Evolutionary conservation across 148 eudicot species (phyloP).

Genomic region (Vaccinium macrocarpon): DNA sequence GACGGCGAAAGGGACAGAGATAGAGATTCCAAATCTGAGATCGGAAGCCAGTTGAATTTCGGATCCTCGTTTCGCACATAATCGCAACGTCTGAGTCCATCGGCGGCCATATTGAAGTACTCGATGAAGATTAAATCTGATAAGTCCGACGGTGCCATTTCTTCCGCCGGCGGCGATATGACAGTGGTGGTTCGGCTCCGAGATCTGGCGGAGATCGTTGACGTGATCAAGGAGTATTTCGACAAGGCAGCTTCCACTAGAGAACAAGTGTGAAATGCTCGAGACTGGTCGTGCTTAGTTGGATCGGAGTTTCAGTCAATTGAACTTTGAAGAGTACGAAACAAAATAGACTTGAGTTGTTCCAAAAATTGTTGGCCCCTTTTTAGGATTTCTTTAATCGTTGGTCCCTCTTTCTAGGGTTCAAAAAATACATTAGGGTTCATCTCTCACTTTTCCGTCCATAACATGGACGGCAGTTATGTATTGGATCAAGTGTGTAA

Average conservation of each 20-base stretch:
- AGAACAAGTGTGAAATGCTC: constrained; percentile 83
- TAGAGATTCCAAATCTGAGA: constrained; percentile 76
- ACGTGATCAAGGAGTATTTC: constrained; percentile 70
- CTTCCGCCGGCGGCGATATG: constrained; percentile 56
- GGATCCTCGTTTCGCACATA: constrained; percentile 50
- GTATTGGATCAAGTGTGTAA: no score
- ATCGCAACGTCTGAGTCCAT: constrained; percentile 10
- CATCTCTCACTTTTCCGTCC: no score
- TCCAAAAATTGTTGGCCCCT: no score
- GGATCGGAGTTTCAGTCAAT: constrained; percentile 67
- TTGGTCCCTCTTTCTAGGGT: no score
- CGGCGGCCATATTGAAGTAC: constrained; percentile 15
- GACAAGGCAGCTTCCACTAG: constrained; percentile 76
- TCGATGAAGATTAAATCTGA: constrained; percentile 20
- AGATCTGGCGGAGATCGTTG: no score
- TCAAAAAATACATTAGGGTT: no score
- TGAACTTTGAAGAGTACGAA: constrained; percentile 63
- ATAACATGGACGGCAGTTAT: no score
- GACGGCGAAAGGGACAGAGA: constrained; percentile 41
- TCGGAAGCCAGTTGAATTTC: constrained; percentile 43
- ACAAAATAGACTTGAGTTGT: constrained; percentile 12
- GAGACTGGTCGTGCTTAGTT: constrained; percentile 84
- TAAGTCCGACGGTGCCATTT: constrained; percentile 40
- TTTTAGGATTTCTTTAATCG: no score
- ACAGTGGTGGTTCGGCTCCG: constrained; percentile 69